Base-by-base conservation (phyloP, 148 eudicot species). In the Persicaria tinctoria region DNA sequence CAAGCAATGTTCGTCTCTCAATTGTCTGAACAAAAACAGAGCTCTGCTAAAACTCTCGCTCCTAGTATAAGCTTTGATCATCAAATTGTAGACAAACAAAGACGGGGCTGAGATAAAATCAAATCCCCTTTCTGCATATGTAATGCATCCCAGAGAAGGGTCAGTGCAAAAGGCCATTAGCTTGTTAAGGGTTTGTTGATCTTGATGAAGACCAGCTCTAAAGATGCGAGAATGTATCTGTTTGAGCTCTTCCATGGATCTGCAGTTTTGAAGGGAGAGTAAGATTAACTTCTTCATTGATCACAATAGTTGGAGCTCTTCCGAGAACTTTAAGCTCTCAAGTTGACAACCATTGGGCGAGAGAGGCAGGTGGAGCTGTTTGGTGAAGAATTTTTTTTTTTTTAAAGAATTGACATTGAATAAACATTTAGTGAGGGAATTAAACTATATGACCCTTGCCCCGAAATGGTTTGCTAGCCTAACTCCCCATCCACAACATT, bases 161-260 rank as follows among this genome's bases (percentile, higher is more conserved):
- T 38, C 64, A 2, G 83, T 72, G 49, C 81, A 14, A 46, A 80
- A 83, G 54, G 72, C 80, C 71, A 83, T 72, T 59, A 83, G 70
- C 79, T 80, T 83, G 74, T 80, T 80, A 79, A 82, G 86, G 12
- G 82, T 46, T 0, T 83, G 82, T 0, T 78, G 77, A 68, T 68
- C 76, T 50, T 76, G 83, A 20, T 85, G 69, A 8, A 85, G 73
- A 6, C 89, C 92, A 3, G 70, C 72, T 77, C 84, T 90, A 72
- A 85, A 23, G 63, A 90, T 80, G 72, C 83, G 85, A 83, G 90
- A 88, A 78, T 88, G 92, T 62, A 88, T 80, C 49, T 82, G 80
- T 48, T 68, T 77, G 54, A 83, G 47, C 20, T 77, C 71, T 17
- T 50, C 46, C 76, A 78, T 77, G 71, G 77, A 77, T 64, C 63